A percentile compares a stretch with the other conserved stretches of the same genome.
Conservation (phyloP, 441 rosid species). For the Hura crepitans region DNA sequence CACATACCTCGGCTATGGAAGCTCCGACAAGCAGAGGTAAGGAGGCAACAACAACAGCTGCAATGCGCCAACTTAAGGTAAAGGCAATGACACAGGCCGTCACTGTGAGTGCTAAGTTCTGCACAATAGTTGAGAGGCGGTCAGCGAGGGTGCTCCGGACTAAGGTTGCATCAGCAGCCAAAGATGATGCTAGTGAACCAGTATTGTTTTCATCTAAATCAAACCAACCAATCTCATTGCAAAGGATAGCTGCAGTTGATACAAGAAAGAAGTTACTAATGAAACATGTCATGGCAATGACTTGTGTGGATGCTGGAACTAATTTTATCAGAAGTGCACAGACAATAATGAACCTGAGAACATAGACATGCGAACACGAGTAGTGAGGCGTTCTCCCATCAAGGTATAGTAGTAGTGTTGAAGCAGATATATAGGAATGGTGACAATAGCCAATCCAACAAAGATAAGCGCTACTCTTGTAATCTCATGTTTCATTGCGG, state of each 20-base stretch:
- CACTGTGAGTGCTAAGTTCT: slow-evolving; percentile 61
- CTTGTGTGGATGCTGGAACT: too few relatives aligned
- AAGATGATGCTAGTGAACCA: slow-evolving; percentile 58
- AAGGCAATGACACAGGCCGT: slow-evolving; percentile 75
- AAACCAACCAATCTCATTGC: slow-evolving; percentile 77
- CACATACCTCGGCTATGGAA: slow-evolving; percentile 64
- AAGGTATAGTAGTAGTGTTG: slow-evolving; percentile 75
- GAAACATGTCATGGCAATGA: background rate
- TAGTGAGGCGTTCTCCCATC: slow-evolving; percentile 78
- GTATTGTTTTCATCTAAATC: slow-evolving; percentile 69
- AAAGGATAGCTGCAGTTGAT: slow-evolving; percentile 57
- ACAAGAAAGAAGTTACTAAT: background rate
- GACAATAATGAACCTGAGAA: slow-evolving; percentile 69
- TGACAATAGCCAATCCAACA: slow-evolving; percentile 41
- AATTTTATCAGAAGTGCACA: slow-evolving; percentile 1
- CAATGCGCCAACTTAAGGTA: slow-evolving; percentile 66
- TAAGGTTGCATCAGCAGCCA: slow-evolving; percentile 76
- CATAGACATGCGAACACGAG: slow-evolving; percentile 65
- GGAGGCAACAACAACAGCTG: slow-evolving; percentile 66
- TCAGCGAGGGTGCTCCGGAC: slow-evolving; percentile 77
- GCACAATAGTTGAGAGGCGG: slow-evolving; percentile 70
- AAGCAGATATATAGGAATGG: slow-evolving; percentile 61
- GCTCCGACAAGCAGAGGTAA: slow-evolving; percentile 81
- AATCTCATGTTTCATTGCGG: slow-evolving; percentile 46
- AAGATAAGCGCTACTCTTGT: slow-evolving; percentile 40